phyloP scores from a whole-genome alignment of 2,329 filamentous ascomycete species.

The Microcyclosporella mali region DNA sequence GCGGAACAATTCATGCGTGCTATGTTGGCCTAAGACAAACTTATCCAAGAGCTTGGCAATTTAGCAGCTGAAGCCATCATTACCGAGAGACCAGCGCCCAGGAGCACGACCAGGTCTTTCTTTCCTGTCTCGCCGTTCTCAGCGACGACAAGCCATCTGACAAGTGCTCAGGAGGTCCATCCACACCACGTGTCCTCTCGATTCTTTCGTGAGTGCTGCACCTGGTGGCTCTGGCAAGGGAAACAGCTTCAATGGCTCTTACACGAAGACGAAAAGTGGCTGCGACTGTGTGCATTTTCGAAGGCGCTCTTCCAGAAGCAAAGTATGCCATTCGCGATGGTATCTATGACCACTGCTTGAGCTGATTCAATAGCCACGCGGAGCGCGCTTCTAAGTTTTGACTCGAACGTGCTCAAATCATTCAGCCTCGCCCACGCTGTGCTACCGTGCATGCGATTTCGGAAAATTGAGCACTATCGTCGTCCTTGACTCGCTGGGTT shows the following conservation, averaged over 20 bases:
- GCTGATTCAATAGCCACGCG: slow-evolving; percentile 14
- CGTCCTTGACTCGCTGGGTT: slow-evolving; percentile 43
- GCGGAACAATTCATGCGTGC: too few relatives aligned
- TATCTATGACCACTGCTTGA: too few relatives aligned
- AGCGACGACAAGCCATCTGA: too few relatives aligned
- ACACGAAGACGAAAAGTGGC: slow-evolving; percentile 40
- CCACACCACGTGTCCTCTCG: too few relatives aligned
- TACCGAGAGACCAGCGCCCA: too few relatives aligned
- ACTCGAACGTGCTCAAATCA: slow-evolving; percentile 22
- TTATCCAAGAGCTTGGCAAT: too few relatives aligned
- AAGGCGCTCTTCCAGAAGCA: slow-evolving; percentile 16
- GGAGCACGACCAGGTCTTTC: too few relatives aligned
- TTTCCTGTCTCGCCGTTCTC: too few relatives aligned
- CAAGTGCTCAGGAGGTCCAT: too few relatives aligned
- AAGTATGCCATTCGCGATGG: slow-evolving; percentile 1
- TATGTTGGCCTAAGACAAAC: too few relatives aligned
- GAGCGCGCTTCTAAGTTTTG: slow-evolving; percentile 14
- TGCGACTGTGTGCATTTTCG: slow-evolving; percentile 37
- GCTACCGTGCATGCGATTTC: slow-evolving; percentile 20
- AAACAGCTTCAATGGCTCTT: slow-evolving; percentile 40
- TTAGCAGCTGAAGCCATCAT: too few relatives aligned
- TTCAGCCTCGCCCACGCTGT: slow-evolving; percentile 20
- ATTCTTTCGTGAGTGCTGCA: slow-evolving; percentile 36
- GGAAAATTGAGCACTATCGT: slow-evolving; percentile 16
- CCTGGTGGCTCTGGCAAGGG: slow-evolving; percentile 44